phyloP scores from a whole-genome alignment of 306 rosid species.

The Casuarina equisetifolia region DNA sequence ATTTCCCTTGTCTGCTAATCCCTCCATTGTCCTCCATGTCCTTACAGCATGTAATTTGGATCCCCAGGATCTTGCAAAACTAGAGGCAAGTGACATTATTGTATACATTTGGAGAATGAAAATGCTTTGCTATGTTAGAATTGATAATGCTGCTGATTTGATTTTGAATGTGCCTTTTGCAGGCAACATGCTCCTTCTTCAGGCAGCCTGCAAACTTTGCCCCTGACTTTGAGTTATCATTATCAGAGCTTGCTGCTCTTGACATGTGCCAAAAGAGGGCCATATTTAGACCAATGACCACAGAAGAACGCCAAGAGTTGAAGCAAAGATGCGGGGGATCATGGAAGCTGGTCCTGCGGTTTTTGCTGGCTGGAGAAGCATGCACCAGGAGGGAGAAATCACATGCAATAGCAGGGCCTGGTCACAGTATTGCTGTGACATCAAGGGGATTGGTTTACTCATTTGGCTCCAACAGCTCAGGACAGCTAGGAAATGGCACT shows the following conservation, averaged over 20 bases:
- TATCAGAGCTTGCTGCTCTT: conserved; percentile 87
- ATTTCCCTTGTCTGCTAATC: conserved; percentile 90
- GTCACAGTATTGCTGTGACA: conserved; percentile 92
- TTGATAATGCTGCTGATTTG: conserved; percentile 45
- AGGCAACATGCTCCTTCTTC: conserved; percentile 96
- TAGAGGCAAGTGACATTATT: conserved; percentile 77
- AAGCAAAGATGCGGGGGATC: conserved; percentile 93
- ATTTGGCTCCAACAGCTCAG: conserved; percentile 85
- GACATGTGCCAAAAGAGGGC: conserved; percentile 93
- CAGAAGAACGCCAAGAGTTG: conserved; percentile 58
- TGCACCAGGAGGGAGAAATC: conserved; percentile 89
- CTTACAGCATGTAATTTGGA: conserved; percentile 78
- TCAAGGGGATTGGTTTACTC: conserved; percentile 78
- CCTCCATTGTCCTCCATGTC: conserved; percentile 94
- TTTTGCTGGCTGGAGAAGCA: conserved; percentile 81
- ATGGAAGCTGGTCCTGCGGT: conserved; percentile 93
- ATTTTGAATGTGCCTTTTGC: conserved; percentile 48
- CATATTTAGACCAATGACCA: conserved; percentile 80
- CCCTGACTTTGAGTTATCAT: conserved; percentile 71
- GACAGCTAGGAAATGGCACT: conserved; percentile 93
- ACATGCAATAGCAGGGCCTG: conserved; percentile 95
- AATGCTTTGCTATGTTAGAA: conserved; percentile 19
- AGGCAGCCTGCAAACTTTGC: conserved; percentile 83
- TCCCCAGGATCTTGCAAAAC: conserved; percentile 90
- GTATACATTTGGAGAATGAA: conserved; percentile 10